Evolutionary conservation across 2,329 filamentous ascomycete genomes (phyloP).

Genomic region (Stachybotrys chartarum): DNA sequence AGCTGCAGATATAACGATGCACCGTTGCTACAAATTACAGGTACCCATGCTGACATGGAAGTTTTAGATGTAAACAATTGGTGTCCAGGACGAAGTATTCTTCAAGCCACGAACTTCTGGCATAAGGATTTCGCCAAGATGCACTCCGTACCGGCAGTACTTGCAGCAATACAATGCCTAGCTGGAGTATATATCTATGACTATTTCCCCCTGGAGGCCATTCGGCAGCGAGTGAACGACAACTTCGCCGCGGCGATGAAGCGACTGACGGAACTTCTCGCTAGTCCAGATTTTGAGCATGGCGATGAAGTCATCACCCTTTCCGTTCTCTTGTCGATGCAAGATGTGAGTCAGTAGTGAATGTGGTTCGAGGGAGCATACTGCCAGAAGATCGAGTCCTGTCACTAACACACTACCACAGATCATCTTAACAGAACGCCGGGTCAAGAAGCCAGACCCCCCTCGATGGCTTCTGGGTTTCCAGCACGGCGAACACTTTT

Average conservation of each 20-base stretch:
- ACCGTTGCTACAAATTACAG: neutral
- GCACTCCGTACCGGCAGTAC: conserved; percentile 25
- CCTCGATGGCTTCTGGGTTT: conserved; percentile 32
- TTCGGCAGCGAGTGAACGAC: conserved; percentile 24
- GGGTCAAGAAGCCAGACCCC: conserved; percentile 19
- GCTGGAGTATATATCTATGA: conserved; percentile 34
- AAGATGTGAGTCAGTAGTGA: conserved; percentile 22
- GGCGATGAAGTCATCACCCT: conserved; percentile 28
- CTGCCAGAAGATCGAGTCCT: neutral
- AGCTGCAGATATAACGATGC: neutral
- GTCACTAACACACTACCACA: conserved; percentile 5
- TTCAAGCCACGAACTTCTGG: conserved; percentile 31
- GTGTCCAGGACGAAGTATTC: conserved; percentile 31
- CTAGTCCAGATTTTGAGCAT: neutral
- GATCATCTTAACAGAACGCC: conserved; percentile 29
- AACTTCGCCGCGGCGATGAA: conserved; percentile 21
- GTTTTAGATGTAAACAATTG: conserved; percentile 28
- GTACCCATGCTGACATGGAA: neutral
- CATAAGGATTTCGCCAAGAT: conserved; percentile 31
- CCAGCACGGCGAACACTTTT: conserved; percentile 23
- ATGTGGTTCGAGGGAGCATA: neutral
- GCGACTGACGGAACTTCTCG: conserved; percentile 20
- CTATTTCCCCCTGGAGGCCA: conserved; percentile 23
- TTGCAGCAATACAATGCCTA: conserved; percentile 30
- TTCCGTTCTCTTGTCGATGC: conserved; percentile 29